A percentile compares a stretch with the other conserved stretches of the same genome.
phyloP scores from a whole-genome alignment of 2,329 filamentous ascomycete species.

The Alternaria novae-zelandiae region DNA sequence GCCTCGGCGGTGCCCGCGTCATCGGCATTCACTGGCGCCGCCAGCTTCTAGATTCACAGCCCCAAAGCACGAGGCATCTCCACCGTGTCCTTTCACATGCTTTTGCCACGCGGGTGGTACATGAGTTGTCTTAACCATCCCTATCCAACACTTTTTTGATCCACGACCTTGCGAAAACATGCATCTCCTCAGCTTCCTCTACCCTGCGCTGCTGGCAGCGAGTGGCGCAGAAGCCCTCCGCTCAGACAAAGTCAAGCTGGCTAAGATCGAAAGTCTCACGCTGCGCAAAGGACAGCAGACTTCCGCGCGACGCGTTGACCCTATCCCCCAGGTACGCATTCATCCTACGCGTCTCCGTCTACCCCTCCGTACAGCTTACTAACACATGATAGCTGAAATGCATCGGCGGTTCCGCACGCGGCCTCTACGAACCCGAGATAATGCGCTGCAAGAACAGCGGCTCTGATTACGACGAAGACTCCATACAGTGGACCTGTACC shows the following conservation, averaged over 20 bases:
- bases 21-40: slow-evolving; percentile 9
- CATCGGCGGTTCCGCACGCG: slow-evolving; percentile 65
- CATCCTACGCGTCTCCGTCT: neutral
- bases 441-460: slow-evolving; percentile 93
- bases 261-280: slow-evolving; percentile 77
- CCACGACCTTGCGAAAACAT: slow-evolving; percentile 23
- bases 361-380: slow-evolving; percentile 5
- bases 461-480: slow-evolving; percentile 77
- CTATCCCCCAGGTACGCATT: slow-evolving; percentile 65
- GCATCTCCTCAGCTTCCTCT: slow-evolving; percentile 39
- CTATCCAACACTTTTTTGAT: neutral
- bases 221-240: slow-evolving; percentile 40
- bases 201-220: slow-evolving; percentile 40
- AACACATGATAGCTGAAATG: slow-evolving; percentile 68
- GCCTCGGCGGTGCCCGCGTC: slow-evolving; percentile 10
- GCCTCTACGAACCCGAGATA: slow-evolving; percentile 75
- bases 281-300: slow-evolving; percentile 73
- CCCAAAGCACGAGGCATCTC: slow-evolving; percentile 4
- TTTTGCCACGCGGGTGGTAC: slow-evolving; percentile 26
- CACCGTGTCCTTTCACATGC: slow-evolving; percentile 36
- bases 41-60: slow-evolving; percentile 23
- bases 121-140: neutral
- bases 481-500: slow-evolving; percentile 93
- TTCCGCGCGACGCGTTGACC: slow-evolving; percentile 73
- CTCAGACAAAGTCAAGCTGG: slow-evolving; percentile 62